A percentile compares a stretch with the other conserved stretches of the same genome.
phyloP scores from a whole-genome alignment of 768 basidiomycete genomes.

The Suillus subluteus region DNA sequence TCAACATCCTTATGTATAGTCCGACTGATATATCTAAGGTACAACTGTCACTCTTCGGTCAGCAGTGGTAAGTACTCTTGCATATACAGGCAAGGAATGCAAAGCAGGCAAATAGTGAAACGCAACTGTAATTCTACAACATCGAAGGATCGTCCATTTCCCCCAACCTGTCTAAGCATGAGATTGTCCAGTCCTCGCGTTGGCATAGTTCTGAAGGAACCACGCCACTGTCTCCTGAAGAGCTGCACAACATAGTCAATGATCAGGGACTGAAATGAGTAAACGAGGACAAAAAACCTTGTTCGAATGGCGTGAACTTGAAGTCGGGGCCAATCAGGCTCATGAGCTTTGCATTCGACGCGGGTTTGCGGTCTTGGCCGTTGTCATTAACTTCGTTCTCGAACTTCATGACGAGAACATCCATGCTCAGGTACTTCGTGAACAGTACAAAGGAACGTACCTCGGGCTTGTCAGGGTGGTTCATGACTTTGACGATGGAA shows the following conservation, averaged over 20 bases:
- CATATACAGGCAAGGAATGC: not conserved
- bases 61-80: not conserved
- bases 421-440: not conserved
- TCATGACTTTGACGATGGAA: conserved; percentile 84
- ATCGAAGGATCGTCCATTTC: not conserved
- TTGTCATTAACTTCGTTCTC: conserved; percentile 71
- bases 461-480: conserved; percentile 75
- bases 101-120: not conserved
- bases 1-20: not conserved
- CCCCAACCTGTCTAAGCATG: not conserved
- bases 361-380: conserved; percentile 96
- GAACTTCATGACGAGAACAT: conserved; percentile 54
- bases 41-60: not conserved
- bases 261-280: conserved; percentile 9
- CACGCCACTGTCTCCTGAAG: conserved; percentile 79
- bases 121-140: not conserved
- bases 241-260: conserved; percentile 46
- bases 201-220: conserved; percentile 84
- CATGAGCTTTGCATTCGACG: conserved; percentile 87
- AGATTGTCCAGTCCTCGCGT: conserved; percentile 60
- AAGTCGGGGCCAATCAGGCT: conserved; percentile 72
- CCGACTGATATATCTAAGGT: not conserved
- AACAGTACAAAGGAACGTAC: conserved; percentile 37
- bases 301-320: conserved; percentile 89
- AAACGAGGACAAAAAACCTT: conserved; percentile 50